phyloP scores from a whole-genome alignment of 2,329 filamentous ascomycete species.

The Davidsoniella virescens region DNA sequence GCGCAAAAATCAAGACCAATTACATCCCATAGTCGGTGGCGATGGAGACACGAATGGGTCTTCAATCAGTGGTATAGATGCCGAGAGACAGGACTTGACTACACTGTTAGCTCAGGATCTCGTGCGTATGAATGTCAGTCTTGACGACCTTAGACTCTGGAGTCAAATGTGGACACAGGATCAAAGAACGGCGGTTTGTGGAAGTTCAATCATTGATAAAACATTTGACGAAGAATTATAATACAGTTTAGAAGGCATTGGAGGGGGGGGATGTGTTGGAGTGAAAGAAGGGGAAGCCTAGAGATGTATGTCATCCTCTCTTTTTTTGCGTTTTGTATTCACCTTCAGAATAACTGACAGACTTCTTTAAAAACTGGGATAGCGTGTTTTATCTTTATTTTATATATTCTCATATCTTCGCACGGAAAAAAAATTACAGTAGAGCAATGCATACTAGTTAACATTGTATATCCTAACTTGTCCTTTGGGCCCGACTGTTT shows the following conservation, averaged over 20 bases:
- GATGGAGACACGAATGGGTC: not conserved
- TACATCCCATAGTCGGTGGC: not conserved
- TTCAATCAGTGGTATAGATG: conserved; percentile 18
- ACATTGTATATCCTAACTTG: no score
- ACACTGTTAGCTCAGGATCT: conserved; percentile 36
- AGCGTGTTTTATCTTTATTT: no score
- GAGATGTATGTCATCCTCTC: no score
- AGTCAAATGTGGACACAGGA: conserved; percentile 15
- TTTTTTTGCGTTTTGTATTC: no score
- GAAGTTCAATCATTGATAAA: conserved; percentile 5
- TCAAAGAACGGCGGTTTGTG: conserved; percentile 14
- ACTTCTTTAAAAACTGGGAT: no score
- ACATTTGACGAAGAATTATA: conserved; percentile 8
- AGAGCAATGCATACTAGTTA: no score
- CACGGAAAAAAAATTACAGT: no score
- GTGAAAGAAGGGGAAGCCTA: no score
- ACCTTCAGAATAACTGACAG: no score
- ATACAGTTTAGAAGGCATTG: not conserved
- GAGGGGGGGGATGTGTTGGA: no score
- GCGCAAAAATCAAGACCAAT: conserved; percentile 20
- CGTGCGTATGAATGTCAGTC: conserved; percentile 31
- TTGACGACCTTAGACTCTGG: conserved; percentile 27
- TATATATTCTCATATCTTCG: no score
- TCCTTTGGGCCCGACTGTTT: no score
- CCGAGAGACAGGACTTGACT: conserved; percentile 23